Evolutionary conservation across 441 rosid genomes (phyloP), one percentile per base, ranked within the genome.

Genomic region (Erodium moschatum): DNA sequence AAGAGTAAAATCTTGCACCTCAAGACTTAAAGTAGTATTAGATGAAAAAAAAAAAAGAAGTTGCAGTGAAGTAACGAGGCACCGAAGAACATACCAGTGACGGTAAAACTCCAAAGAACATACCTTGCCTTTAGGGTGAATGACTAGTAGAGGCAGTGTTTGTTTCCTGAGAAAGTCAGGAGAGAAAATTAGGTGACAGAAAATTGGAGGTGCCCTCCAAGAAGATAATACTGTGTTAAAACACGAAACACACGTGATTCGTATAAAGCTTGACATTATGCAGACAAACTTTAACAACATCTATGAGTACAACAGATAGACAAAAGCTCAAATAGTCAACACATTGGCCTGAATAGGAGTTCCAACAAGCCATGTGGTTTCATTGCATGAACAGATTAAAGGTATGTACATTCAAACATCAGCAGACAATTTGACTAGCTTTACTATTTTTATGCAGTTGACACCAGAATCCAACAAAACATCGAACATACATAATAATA

Each of bases 111-210:
- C 0, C 60, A n/a, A n/a, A n/a, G n/a, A n/a, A n/a, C n/a, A n/a
- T n/a, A n/a, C n/a, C 62, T 56, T 56, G 12, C 27, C 27, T 15
- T 50, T 15, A 19, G 61, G 16, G 61, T 54, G 18, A 54, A 54
- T 15, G 21, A 18, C 19, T 6, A 18, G 63, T 7, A 7, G 63
- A 58, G 21, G 11, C 63, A 58, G 63, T 20, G 29, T 19, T 58
- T 58, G 63, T 58, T 58, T 58, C 63, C 63, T 58, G 63, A 58
- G 63, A 58, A 58, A 19, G 63, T 58, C 63, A 16, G 11, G 31
- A 58, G 29, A 58, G 27, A 58, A 58, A 3, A 58, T 58, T 58
- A 58, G 63, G 63, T 58, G 29, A 19, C 13, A 58, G 29, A 58
- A 58, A 58, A 58, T 58, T 58, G 63, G 29, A 58, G 63, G 63